phyloP scores from a whole-genome alignment of 2,329 filamentous ascomycete genomes.

The Endoconidiophora polonica region DNA sequence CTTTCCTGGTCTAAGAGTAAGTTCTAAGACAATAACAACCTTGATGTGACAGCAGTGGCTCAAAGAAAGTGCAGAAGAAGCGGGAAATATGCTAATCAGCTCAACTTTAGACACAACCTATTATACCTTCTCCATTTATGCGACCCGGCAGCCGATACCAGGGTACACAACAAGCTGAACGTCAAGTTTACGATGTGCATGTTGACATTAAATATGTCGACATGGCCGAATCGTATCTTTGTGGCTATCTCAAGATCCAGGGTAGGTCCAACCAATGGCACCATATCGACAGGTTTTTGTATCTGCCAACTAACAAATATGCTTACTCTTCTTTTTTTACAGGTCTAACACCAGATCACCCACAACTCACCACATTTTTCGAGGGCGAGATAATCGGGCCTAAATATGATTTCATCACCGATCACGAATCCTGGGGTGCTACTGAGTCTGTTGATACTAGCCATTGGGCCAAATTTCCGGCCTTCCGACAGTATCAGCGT shows the following conservation, averaged over 20 bases:
- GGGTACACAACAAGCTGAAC: slow-evolving; percentile 84
- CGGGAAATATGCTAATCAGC: too few species aligned
- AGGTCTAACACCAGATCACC: slow-evolving; percentile 91
- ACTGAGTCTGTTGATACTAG: slow-evolving; percentile 79
- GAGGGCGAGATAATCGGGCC: slow-evolving; percentile 94
- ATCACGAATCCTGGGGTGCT: slow-evolving; percentile 80
- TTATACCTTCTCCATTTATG: slow-evolving; percentile 71
- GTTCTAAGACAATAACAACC: neutral
- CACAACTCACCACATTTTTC: slow-evolving; percentile 95
- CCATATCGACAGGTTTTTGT: slow-evolving; percentile 5
- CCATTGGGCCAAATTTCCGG: slow-evolving; percentile 82
- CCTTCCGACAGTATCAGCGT: slow-evolving; percentile 61
- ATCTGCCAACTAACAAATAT: neutral
- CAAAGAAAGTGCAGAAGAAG: neutral
- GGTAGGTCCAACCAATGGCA: slow-evolving; percentile 35
- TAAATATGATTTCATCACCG: slow-evolving; percentile 86
- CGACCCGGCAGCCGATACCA: slow-evolving; percentile 75
- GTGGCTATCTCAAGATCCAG: slow-evolving; percentile 90
- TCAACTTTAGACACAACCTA: slow-evolving; percentile 23
- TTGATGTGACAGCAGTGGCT: neutral
- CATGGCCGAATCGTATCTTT: slow-evolving; percentile 83
- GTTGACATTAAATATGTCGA: slow-evolving; percentile 96
- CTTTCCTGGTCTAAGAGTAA: slow-evolving; percentile 1
- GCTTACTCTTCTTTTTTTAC: slow-evolving; percentile 14
- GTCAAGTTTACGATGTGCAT: slow-evolving; percentile 85